These are phyloP conservation scores for Termitomyces sp. DNA, from an alignment of 768 basidiomycete genomes.

Conservation along the genomic window DNA sequence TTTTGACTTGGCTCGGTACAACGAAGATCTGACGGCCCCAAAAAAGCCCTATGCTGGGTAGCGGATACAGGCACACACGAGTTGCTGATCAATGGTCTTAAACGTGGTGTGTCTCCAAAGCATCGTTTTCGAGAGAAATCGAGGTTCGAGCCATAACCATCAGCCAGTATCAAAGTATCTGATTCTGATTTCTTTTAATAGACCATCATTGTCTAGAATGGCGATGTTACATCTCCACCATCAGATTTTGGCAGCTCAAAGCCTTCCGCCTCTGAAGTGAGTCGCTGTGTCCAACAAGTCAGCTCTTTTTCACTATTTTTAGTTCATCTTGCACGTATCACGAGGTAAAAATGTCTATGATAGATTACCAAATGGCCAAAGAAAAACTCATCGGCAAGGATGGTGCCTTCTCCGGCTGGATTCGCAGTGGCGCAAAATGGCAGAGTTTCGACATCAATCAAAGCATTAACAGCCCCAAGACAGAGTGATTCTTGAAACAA, in stretches of 20 bases:
- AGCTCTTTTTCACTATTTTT: background rate
- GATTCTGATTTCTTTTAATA: conserved; percentile 15
- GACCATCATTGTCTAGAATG: conserved; percentile 49
- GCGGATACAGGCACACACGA: conserved; percentile 50
- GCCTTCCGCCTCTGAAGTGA: conserved; percentile 15
- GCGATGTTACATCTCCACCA: conserved; percentile 46
- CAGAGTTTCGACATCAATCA: conserved; percentile 38
- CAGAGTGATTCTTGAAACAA: background rate
- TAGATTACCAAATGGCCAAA: conserved; percentile 50
- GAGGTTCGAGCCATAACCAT: conserved; percentile 32
- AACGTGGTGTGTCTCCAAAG: conserved; percentile 71
- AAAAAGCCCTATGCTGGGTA: conserved; percentile 66
- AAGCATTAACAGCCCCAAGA: background rate
- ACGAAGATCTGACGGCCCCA: background rate
- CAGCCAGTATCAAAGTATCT: background rate
- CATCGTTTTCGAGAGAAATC: conserved; percentile 58
- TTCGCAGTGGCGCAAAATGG: conserved; percentile 46
- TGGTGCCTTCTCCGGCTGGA: conserved; percentile 60
- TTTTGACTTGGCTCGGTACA: background rate
- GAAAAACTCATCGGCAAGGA: conserved; percentile 33
- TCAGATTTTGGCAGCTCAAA: conserved; percentile 12
- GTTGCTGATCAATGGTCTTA: conserved; percentile 74
- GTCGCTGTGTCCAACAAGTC: background rate
- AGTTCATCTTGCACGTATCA: conserved; percentile 33
- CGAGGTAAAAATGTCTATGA: conserved; percentile 33